Base-by-base conservation (phyloP, 208 protist genomes). In the Trypanosoma congolense region DNA sequence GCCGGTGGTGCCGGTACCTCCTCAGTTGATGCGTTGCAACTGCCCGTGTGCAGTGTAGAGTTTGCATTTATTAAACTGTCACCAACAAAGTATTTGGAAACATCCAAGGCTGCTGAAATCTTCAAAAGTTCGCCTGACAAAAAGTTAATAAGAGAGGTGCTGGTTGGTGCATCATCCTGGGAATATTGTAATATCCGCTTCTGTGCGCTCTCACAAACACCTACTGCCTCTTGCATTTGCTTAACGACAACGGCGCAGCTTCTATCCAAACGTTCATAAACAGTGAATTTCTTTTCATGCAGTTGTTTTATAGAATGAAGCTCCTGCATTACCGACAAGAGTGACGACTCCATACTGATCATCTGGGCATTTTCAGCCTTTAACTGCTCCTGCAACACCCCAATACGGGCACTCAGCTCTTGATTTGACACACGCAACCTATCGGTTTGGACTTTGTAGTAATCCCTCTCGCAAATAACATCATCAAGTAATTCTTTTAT, bases 361-460 rank as follows among this genome's bases (percentile, higher is more conserved):
- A 28, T 35, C 10, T 47, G 30, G 10, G 38, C 55, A 0, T 67
- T 65, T 56, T 92, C 75, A 19, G 50, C 36, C 38, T 51, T 40
- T 25, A 86, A 56, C 1, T 65, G 59, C 0, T 35, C 51, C 31
- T 71, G 16, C 8, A 87, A 21, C 16, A 64, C 33, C 16, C 68
- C 60, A 25, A 67, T 43, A 6, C 65, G 50, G 0, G 71, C 58
- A 38, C 72, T 53, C 16, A 43, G 50, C 29, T 73, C 56, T 1
- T 40, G 21, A 14, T 61, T 31, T 9, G 55, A 40, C 14, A 49
- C 55, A 28, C 61, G 53, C 19, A 73, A 21, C 9, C 77, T 65
- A 25, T 87, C 77, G 8, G 43, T 43, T 52, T 87, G 79, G 35
- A 91, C 43, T 58, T 75, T 74, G 65, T 72, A 91, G 61, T 80